Evolutionary conservation across 2,329 filamentous ascomycete species (phyloP).

Genomic region (Aspergillus awamori): DNA sequence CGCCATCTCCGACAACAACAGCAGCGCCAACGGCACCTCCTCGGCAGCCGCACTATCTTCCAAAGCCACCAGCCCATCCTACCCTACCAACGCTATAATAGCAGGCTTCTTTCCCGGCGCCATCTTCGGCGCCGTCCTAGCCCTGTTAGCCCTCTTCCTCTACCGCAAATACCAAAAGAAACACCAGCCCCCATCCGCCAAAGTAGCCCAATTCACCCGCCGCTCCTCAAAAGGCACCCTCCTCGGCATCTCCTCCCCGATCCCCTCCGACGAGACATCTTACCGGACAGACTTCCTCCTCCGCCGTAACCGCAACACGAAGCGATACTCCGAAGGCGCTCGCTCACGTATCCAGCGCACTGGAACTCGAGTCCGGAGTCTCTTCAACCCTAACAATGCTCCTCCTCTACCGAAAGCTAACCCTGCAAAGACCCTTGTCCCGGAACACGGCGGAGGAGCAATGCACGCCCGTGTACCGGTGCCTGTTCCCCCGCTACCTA

Average conservation of each 20-base stretch:
- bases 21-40: constrained; percentile 17
- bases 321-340: constrained; percentile 27
- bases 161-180: constrained; percentile 34
- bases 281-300: constrained; percentile 50
- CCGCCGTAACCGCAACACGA: constrained; percentile 25
- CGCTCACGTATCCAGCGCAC: constrained; percentile 40
- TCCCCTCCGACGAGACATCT: constrained; percentile 46
- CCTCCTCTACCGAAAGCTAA: constrained; percentile 1
- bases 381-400: constrained; percentile 32
- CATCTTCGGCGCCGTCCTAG: constrained; percentile 51
- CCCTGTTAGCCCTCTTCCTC: constrained; percentile 54
- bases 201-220: constrained; percentile 32
- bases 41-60: constrained; percentile 4
- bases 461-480: neutral
- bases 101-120: constrained; percentile 53
- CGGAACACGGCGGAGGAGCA: neutral
- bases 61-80: constrained; percentile 37
- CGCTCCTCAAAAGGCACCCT: constrained; percentile 37
- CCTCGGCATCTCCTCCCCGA: constrained; percentile 47
- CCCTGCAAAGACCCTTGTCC: neutral
- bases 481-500: constrained; percentile 23
- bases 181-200: constrained; percentile 23
- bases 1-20: constrained; percentile 1
- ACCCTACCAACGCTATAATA: constrained; percentile 45
- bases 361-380: constrained; percentile 40